Percentiles rank a stretch among this genome's conserved stretches.
phyloP scores from a whole-genome alignment of 352 stramenopile genomes.

The Lagenidium sp. region DNA sequence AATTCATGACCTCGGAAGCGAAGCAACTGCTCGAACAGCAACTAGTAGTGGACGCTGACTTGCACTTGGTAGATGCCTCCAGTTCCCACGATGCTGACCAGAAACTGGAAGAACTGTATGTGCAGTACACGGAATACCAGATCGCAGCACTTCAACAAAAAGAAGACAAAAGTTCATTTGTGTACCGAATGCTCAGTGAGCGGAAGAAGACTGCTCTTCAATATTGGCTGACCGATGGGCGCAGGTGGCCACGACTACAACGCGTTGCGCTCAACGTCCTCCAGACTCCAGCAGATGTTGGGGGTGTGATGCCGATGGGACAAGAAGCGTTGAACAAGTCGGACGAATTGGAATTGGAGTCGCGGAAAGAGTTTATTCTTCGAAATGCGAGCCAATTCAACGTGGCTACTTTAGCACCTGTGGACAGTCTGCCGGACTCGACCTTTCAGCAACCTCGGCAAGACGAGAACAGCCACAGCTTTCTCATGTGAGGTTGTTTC shows the following conservation, averaged over 20 bases:
- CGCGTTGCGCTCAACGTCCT: slow-evolving; percentile 14
- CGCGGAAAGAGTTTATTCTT: too few species aligned
- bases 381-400: too few species aligned
- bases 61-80: slow-evolving; percentile 26
- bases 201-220: slow-evolving; percentile 35
- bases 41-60: slow-evolving; percentile 21
- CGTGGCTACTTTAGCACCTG: too few species aligned
- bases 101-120: neutral
- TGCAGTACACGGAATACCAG: slow-evolving; percentile 5
- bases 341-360: too few species aligned
- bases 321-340: too few species aligned
- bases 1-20: slow-evolving; percentile 20
- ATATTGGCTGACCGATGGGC: slow-evolving; percentile 46
- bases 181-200: slow-evolving; percentile 32
- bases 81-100: slow-evolving; percentile 51
- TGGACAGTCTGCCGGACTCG: too few species aligned
- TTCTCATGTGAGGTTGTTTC: too few species aligned
- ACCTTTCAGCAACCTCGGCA: too few species aligned
- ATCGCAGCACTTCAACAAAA: slow-evolving; percentile 21
- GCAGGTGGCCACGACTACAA: slow-evolving; percentile 36
- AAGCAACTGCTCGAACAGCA: slow-evolving; percentile 24
- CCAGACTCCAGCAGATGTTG: slow-evolving; percentile 1
- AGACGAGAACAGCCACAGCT: too few species aligned
- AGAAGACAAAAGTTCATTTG: slow-evolving; percentile 21
- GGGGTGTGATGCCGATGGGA: too few species aligned